Percentiles rank a stretch among this genome's conserved stretches.
Evolutionary conservation across 768 basidiomycete genomes (phyloP).

Genomic region (Mrakia frigida): DNA sequence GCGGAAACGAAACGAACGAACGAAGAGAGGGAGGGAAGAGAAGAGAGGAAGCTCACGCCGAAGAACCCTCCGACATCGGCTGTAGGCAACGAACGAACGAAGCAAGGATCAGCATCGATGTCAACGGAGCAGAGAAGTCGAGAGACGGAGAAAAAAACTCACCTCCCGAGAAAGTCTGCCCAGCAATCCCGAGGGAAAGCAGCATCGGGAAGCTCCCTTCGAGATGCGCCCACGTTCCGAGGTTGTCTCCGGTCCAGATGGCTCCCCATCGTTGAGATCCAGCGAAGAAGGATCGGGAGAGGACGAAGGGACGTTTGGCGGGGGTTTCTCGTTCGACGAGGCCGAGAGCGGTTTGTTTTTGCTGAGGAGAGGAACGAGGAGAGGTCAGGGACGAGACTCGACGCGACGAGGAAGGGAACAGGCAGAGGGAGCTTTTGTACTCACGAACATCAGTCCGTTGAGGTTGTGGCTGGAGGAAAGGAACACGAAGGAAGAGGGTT

Average conservation of each 20-base stretch:
- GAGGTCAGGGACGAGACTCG: neutral
- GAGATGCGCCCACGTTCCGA: conserved; percentile 98
- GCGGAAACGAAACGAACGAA: no score
- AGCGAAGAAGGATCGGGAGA: conserved; percentile 89
- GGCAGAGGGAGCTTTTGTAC: conserved; percentile 30
- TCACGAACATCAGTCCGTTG: conserved; percentile 79
- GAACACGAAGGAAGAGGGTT: neutral
- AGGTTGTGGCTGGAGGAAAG: conserved; percentile 64
- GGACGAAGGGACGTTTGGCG: conserved; percentile 83
- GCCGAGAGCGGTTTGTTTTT: conserved; percentile 76
- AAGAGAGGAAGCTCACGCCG: conserved; percentile 47
- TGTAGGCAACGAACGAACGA: conserved; percentile 40
- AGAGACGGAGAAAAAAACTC: conserved; percentile 42
- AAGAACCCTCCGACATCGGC: conserved; percentile 99
- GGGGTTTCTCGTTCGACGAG: conserved; percentile 67
- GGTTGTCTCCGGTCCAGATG: conserved; percentile 98
- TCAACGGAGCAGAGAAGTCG: conserved; percentile 1
- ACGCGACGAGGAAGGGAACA: neutral
- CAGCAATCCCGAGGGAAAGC: conserved; percentile 76
- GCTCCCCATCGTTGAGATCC: conserved; percentile 94
- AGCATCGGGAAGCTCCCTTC: conserved; percentile 89
- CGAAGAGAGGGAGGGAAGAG: neutral
- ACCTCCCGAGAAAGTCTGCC: conserved; percentile 90
- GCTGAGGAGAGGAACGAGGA: conserved; percentile 48
- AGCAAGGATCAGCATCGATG: no score